Percentiles rank a stretch among this genome's conserved stretches.
Conservation (phyloP, 768 basidiomycete species). For the Amanita rubescens region DNA sequence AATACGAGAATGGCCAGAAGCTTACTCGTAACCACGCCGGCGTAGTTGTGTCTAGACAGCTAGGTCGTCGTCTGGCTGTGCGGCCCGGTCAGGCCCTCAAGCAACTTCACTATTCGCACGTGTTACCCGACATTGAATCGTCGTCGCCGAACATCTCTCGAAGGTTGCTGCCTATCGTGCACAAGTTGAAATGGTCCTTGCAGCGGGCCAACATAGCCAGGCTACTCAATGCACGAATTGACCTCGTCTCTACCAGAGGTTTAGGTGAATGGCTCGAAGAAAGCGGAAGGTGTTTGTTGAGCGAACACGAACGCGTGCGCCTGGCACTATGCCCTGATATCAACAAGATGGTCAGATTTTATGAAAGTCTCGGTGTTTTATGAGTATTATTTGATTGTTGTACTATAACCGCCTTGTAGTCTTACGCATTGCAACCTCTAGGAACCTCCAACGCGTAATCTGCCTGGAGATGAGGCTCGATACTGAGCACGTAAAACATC, state of each 20-base stretch:
- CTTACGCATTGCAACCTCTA: not conserved
- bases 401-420: not conserved
- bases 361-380: constrained; percentile 33
- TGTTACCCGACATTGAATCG: constrained; percentile 59
- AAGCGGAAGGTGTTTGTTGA: constrained; percentile 39
- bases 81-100: constrained; percentile 30
- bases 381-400: not conserved
- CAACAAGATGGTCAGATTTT: constrained; percentile 49
- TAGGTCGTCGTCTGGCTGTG: constrained; percentile 36
- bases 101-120: constrained; percentile 39
- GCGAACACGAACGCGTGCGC: constrained; percentile 58
- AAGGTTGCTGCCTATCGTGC: constrained; percentile 54
- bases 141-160: constrained; percentile 50
- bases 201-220: constrained; percentile 56
- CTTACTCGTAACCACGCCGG: constrained; percentile 49
- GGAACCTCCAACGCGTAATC: no score
- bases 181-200: constrained; percentile 64
- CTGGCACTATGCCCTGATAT: constrained; percentile 64
- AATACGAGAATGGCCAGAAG: constrained; percentile 53
- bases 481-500: no score
- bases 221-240: constrained; percentile 40
- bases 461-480: no score
- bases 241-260: constrained; percentile 19
- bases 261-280: constrained; percentile 52
- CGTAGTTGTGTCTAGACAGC: constrained; percentile 43